Conservation (phyloP, 129 eudicot genomes). For the Solidago caesia region DNA sequence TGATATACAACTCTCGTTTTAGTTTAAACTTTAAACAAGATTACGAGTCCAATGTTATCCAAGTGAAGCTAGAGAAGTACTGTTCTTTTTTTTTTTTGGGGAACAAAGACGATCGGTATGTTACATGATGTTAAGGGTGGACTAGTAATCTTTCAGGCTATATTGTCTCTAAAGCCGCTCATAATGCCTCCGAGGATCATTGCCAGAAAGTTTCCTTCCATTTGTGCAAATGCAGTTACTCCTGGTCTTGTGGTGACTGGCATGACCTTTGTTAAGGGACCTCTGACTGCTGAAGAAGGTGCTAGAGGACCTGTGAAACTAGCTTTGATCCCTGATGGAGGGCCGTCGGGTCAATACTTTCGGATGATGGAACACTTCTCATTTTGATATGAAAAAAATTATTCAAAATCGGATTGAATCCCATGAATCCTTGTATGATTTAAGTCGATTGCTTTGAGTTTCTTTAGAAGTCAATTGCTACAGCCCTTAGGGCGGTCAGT, state of each 20-base stretch:
- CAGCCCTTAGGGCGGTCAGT: too few species aligned
- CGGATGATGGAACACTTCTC: constrained; percentile 20
- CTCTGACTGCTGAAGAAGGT: constrained; percentile 47
- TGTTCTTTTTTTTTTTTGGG: too few species aligned
- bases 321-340: constrained; percentile 38
- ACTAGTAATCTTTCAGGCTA: constrained; percentile 31
- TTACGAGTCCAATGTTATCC: too few species aligned
- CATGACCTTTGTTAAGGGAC: constrained; percentile 35
- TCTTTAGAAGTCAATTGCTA: too few species aligned
- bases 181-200: constrained; percentile 43
- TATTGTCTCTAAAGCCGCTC: constrained; percentile 42
- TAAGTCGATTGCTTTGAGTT: too few species aligned
- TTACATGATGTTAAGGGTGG: constrained; percentile 24
- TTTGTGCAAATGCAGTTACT: constrained; percentile 38
- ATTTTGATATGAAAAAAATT: not conserved
- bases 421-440: too few species aligned
- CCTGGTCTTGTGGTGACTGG: constrained; percentile 60
- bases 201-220: constrained; percentile 31
- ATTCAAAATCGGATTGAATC: too few species aligned
- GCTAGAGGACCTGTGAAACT: constrained; percentile 36
- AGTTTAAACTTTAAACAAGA: too few species aligned
- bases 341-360: constrained; percentile 40
- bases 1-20: too few species aligned
- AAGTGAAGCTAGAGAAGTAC: too few species aligned
- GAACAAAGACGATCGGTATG: too few species aligned